Percentiles rank a stretch among this genome's conserved stretches.
phyloP scores from a whole-genome alignment of 257 asterid genomes.

The Linderniella brevidens region DNA sequence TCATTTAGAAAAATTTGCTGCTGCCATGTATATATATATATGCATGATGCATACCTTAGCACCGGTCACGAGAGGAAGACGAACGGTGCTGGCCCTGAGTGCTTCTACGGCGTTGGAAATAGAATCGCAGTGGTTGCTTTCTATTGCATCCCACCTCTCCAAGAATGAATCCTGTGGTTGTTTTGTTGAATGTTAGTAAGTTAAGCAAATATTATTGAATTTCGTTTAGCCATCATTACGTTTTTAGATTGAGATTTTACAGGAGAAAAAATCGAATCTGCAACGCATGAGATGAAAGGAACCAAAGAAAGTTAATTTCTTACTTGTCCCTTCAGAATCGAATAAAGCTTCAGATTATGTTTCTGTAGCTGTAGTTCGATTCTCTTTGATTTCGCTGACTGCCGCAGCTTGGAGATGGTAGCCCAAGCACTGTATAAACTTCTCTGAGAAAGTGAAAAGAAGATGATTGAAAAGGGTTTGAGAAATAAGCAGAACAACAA shows the following conservation, averaged over 20 bases:
- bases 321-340: slow-evolving; percentile 52
- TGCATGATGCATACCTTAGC: slow-evolving; percentile 75
- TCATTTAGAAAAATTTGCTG: no score
- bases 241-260: no score
- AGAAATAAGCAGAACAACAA: slow-evolving; percentile 3
- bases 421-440: slow-evolving; percentile 61
- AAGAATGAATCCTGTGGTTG: slow-evolving; percentile 32
- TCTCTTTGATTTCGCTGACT: slow-evolving; percentile 42
- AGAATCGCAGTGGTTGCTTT: slow-evolving; percentile 38
- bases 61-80: slow-evolving; percentile 60
- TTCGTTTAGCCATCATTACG: no score
- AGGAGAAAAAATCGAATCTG: no score
- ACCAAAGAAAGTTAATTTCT: slow-evolving; percentile 12
- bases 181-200: no score
- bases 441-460: slow-evolving; percentile 31
- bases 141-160: slow-evolving; percentile 44
- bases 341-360: slow-evolving; percentile 46
- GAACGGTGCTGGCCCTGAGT: slow-evolving; percentile 47
- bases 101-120: slow-evolving; percentile 45
- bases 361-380: slow-evolving; percentile 38
- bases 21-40: no score
- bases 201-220: no score
- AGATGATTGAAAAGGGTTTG: neutral
- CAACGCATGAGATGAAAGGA: neutral
- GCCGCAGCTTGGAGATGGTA: slow-evolving; percentile 44